Evolutionary conservation across 495 filamentous ascomycete genomes (phyloP).

Genomic region (Friedmanniomyces endolithicus): DNA sequence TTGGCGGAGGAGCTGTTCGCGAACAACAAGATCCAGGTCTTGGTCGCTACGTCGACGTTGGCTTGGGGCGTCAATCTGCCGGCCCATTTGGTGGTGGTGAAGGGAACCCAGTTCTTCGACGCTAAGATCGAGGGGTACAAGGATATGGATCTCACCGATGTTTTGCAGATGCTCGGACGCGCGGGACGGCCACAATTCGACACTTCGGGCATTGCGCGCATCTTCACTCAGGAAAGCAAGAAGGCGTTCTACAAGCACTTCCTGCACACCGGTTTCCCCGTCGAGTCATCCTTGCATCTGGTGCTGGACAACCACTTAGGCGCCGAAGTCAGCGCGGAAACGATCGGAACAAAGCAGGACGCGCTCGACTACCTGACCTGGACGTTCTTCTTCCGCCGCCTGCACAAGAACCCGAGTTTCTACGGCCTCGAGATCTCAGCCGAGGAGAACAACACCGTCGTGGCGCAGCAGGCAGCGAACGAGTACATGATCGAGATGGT

Average conservation of each 20-base stretch:
- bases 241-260: constrained; percentile 99
- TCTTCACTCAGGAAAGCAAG: constrained; percentile 94
- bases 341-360: constrained; percentile 87
- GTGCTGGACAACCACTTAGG: constrained; percentile 95
- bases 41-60: constrained; percentile 91
- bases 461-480: constrained; percentile 72
- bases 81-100: constrained; percentile 93
- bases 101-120: constrained; percentile 97
- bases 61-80: constrained; percentile 99
- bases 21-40: constrained; percentile 95
- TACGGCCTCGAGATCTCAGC: constrained; percentile 91
- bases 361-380: constrained; percentile 95
- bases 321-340: constrained; percentile 87
- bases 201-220: constrained; percentile 82
- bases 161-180: constrained; percentile 94
- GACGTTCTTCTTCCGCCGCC: constrained; percentile 96
- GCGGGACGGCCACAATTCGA: constrained; percentile 96
- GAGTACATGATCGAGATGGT: constrained; percentile 89
- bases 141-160: constrained; percentile 98
- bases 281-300: constrained; percentile 91
- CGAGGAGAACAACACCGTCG: constrained; percentile 83
- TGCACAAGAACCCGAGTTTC: constrained; percentile 98
- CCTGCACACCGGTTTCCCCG: constrained; percentile 92
- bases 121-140: constrained; percentile 95
- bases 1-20: constrained; percentile 88